Conservation (phyloP, 192 early-diverging fungal species). For the Rhizophagus clarus region DNA sequence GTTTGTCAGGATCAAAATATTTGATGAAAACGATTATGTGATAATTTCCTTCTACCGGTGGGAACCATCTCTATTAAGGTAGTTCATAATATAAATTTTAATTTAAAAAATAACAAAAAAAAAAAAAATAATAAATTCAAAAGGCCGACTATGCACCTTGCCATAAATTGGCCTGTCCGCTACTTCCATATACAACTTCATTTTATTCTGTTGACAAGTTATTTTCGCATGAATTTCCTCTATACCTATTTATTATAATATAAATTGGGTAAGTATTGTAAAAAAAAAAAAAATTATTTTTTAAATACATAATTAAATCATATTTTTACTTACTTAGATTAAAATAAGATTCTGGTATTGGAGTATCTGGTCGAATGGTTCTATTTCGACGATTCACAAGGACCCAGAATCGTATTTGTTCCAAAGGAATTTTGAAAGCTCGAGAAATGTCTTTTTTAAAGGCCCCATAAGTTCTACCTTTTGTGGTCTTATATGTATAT, state of each 20-base stretch:
- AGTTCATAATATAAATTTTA: not conserved
- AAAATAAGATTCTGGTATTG: conserved; percentile 56
- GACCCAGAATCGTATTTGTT: conserved; percentile 79
- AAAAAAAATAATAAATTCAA: no score
- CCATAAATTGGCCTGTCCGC: conserved; percentile 34
- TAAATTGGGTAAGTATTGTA: not conserved
- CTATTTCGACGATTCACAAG: conserved; percentile 90
- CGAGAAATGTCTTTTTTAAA: conserved; percentile 58
- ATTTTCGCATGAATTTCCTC: conserved; percentile 40
- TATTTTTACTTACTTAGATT: conserved; percentile 50
- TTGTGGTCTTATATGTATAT: conserved; percentile 50
- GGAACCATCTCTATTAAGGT: conserved; percentile 7
- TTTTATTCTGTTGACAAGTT: conserved; percentile 37
- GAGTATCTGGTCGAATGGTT: conserved; percentile 82
- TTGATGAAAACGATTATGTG: conserved; percentile 82
- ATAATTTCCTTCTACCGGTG: conserved; percentile 19
- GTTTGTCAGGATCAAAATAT: conserved; percentile 70
- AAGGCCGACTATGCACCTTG: conserved; percentile 32
- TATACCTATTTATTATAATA: conserved; percentile 35
- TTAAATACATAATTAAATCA: not conserved
- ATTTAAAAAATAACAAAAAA: not conserved
- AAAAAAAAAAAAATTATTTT: not conserved
- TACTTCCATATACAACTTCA: conserved; percentile 45
- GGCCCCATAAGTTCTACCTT: conserved; percentile 54
- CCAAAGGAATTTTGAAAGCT: conserved; percentile 46